Conservation (phyloP, 108 stramenopile genomes). For the Nitzschia sp. region DNA sequence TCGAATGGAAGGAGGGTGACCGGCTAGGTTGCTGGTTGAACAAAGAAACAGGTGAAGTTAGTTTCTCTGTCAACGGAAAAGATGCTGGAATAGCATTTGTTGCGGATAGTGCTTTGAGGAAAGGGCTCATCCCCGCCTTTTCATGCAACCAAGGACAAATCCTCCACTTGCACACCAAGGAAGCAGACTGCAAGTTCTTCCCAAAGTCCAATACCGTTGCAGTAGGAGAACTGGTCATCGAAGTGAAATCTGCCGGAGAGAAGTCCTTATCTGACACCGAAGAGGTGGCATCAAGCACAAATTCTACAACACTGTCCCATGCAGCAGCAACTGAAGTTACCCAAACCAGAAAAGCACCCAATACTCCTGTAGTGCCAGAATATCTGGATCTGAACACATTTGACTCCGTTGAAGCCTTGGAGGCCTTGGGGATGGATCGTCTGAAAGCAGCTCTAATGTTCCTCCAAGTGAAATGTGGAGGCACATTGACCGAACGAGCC, state of each 20-base stretch:
- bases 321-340: background rate
- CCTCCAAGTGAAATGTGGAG: conserved; percentile 90
- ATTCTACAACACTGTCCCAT: background rate
- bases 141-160: conserved; percentile 76
- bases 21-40: conserved; percentile 64
- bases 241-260: background rate
- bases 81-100: conserved; percentile 66
- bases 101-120: conserved; percentile 1
- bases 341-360: background rate
- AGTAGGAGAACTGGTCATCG: conserved; percentile 35
- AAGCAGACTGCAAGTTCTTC: conserved; percentile 41
- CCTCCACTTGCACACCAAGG: conserved; percentile 52
- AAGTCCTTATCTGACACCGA: background rate
- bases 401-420: conserved; percentile 51
- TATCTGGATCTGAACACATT: conserved; percentile 55
- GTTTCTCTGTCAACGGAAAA: conserved; percentile 70
- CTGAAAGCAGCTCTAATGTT: conserved; percentile 83
- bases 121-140: conserved; percentile 56
- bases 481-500: conserved; percentile 80
- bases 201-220: conserved; percentile 36
- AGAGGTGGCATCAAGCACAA: background rate
- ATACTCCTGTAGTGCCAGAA: conserved; percentile 12
- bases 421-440: conserved; percentile 79
- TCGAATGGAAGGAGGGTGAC: conserved; percentile 66
- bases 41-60: conserved; percentile 35